These are phyloP conservation scores for Talaromyces verruculosus DNA, from an alignment of 2,329 filamentous ascomycete species.

Conservation along the genomic window DNA sequence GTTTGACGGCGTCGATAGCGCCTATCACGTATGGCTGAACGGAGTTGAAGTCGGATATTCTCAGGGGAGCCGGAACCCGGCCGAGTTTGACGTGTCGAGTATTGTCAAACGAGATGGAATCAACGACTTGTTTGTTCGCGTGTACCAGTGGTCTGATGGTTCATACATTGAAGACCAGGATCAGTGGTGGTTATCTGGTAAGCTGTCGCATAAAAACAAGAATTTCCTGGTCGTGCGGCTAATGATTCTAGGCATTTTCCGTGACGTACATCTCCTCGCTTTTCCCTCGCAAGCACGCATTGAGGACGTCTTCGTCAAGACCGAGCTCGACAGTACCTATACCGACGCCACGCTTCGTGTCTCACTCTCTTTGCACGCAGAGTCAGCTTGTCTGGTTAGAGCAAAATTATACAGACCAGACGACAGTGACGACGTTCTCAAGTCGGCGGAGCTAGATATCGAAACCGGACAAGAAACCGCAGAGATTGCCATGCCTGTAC, in stretches of 20 bases:
- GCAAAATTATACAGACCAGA: background rate
- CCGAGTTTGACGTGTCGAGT: constrained; percentile 66
- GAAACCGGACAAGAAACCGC: background rate
- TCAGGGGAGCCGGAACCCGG: constrained; percentile 66
- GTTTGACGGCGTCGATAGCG: constrained; percentile 59
- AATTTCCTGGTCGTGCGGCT: background rate
- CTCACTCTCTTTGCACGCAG: background rate
- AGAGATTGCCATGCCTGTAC: background rate
- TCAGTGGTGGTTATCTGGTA: constrained; percentile 66
- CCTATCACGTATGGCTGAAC: constrained; percentile 70
- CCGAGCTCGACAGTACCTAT: background rate
- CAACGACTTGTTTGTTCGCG: constrained; percentile 55
- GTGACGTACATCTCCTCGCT: background rate
- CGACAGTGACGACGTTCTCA: background rate
- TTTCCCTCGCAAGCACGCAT: background rate
- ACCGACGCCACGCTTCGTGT: background rate
- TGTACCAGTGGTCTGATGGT: constrained; percentile 68
- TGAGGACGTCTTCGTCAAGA: background rate
- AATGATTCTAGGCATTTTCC: background rate
- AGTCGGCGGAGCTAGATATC: background rate
- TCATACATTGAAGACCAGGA: constrained; percentile 67
- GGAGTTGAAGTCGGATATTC: constrained; percentile 64
- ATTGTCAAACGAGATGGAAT: constrained; percentile 45
- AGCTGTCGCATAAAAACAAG: constrained; percentile 26
- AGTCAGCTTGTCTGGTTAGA: background rate